Evolutionary conservation across 441 rosid species (phyloP).

Genomic region (Bocquillonia castaneifolia): DNA sequence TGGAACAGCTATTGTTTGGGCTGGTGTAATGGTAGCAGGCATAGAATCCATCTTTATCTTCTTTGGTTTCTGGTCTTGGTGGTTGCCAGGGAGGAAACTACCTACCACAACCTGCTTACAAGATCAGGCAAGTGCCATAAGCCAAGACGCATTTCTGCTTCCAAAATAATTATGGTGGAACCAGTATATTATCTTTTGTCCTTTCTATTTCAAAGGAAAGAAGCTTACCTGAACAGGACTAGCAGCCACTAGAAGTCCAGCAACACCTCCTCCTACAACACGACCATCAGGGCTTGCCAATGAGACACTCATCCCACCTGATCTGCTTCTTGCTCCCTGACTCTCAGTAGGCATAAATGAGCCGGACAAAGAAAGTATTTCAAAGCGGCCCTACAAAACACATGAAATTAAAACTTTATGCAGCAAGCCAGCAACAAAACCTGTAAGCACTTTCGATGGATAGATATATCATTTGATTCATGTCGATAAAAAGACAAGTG

Average conservation of each 20-base stretch:
- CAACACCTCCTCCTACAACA: conserved; percentile 90
- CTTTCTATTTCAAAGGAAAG: background rate
- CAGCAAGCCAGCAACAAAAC: background rate
- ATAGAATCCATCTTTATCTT: conserved; percentile 40
- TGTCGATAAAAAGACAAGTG: background rate
- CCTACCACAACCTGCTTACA: conserved; percentile 77
- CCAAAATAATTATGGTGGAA: too few relatives aligned
- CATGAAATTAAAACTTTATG: background rate
- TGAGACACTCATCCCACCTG: conserved; percentile 96
- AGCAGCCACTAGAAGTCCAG: conserved; percentile 85
- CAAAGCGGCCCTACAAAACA: conserved; percentile 72
- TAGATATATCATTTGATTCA: background rate
- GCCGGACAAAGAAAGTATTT: conserved; percentile 81
- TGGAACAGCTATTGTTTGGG: conserved; percentile 13
- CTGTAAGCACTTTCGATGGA: background rate
- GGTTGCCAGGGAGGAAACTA: conserved; percentile 64
- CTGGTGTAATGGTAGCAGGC: conserved; percentile 30
- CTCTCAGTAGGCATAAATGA: conserved; percentile 82
- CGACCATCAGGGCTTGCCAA: conserved; percentile 89
- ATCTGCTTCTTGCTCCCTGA: conserved; percentile 71
- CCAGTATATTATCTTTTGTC: too few relatives aligned
- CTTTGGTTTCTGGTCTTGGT: conserved; percentile 65
- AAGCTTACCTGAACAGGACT: conserved; percentile 69
- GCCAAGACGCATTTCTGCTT: background rate
- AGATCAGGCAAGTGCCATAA: conserved; percentile 1